Percentiles rank a stretch among this genome's conserved stretches.
Evolutionary conservation across 108 stramenopile genomes (phyloP).

Genomic region (Seminavis robusta): DNA sequence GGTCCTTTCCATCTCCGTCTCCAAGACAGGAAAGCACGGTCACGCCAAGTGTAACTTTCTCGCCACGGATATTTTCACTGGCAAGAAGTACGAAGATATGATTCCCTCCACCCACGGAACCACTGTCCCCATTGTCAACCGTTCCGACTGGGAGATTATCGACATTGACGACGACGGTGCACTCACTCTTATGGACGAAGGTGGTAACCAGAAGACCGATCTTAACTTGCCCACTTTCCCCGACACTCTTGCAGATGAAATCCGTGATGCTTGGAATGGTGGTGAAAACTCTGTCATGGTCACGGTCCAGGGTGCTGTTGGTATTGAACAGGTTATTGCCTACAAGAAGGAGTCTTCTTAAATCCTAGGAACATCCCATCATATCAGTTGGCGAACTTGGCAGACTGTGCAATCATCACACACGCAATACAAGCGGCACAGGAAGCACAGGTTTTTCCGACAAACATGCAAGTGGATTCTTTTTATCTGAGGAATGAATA

Average conservation of each 20-base stretch:
- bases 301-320: conserved; percentile 88
- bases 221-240: conserved; percentile 92
- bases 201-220: conserved; percentile 97
- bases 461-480: no score
- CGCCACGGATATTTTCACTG: conserved; percentile 99
- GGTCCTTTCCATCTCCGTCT: conserved; percentile 96
- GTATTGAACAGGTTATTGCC: conserved; percentile 85
- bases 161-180: conserved; percentile 96
- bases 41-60: conserved; percentile 99
- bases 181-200: conserved; percentile 97
- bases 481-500: no score
- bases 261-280: conserved; percentile 89
- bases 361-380: no score
- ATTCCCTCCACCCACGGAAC: conserved; percentile 98
- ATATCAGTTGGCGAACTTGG: no score
- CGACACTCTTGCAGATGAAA: conserved; percentile 89
- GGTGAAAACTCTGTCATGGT: conserved; percentile 86
- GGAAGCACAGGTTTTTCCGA: no score
- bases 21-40: conserved; percentile 99
- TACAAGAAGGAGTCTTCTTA: conserved; percentile 84
- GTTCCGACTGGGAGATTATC: conserved; percentile 95
- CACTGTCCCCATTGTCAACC: conserved; percentile 94
- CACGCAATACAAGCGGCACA: no score
- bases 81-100: conserved; percentile 99
- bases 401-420: no score